phyloP scores from a whole-genome alignment of 108 stramenopile species.

The Bacterosira constricta region DNA sequence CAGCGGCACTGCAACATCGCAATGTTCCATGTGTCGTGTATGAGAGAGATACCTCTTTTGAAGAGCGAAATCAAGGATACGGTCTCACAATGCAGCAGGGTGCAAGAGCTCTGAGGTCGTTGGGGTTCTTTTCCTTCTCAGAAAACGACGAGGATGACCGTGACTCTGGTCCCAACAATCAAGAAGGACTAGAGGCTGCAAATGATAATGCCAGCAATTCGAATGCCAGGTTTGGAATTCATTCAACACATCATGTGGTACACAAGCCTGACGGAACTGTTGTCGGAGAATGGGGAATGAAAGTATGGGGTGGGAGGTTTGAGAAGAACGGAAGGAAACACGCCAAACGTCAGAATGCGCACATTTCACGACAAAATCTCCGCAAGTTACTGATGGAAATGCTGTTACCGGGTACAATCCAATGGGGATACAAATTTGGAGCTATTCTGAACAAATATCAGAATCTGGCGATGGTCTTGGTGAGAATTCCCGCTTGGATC shows the following conservation, averaged over 20 bases:
- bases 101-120: constrained; percentile 60
- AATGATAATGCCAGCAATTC: background rate
- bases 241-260: constrained; percentile 79
- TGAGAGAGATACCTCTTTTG: constrained; percentile 79
- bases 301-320: constrained; percentile 65
- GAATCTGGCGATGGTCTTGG: background rate
- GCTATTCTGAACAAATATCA: constrained; percentile 9
- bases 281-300: constrained; percentile 87
- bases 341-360: constrained; percentile 82
- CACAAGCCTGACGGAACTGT: constrained; percentile 73
- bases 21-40: constrained; percentile 68
- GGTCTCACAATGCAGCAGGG: constrained; percentile 93
- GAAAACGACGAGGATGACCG: constrained; percentile 21
- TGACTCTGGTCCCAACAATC: background rate
- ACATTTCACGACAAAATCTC: constrained; percentile 77
- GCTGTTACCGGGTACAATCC: constrained; percentile 34
- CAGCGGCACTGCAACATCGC: constrained; percentile 80
- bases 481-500: constrained; percentile 17
- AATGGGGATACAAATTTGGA: constrained; percentile 63
- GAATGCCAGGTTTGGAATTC: constrained; percentile 48
- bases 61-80: constrained; percentile 80
- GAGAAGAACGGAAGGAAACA: constrained; percentile 45
- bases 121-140: constrained; percentile 55
- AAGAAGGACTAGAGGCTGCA: background rate
- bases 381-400: constrained; percentile 65